Percentiles rank a stretch among this genome's conserved stretches.
Conservation (phyloP, 768 basidiomycete species). For the Leccinum rimulosum region DNA sequence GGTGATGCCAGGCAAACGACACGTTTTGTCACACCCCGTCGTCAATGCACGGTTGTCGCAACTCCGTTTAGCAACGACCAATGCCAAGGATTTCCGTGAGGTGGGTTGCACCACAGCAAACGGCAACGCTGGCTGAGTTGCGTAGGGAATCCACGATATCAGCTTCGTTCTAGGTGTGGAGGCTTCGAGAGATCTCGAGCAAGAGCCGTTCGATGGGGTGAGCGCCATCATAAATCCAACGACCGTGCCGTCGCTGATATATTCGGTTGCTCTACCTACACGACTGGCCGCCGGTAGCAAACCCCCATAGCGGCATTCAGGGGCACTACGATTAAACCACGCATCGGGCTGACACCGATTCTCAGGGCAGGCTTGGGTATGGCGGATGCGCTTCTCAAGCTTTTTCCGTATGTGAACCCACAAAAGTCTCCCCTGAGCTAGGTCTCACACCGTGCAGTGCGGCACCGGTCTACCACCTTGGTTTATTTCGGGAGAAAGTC, state of each 20-base stretch:
- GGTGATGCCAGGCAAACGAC: conserved; percentile 38
- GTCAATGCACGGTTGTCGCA: conserved; percentile 72
- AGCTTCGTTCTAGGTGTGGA: conserved; percentile 82
- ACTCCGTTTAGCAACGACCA: conserved; percentile 59
- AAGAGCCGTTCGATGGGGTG: conserved; percentile 64
- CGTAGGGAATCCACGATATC: conserved; percentile 70
- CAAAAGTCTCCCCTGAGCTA: background rate
- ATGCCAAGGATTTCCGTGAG: conserved; percentile 77
- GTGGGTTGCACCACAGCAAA: conserved; percentile 34
- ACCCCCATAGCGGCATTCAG: conserved; percentile 80
- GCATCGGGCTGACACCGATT: conserved; percentile 86
- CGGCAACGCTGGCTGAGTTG: conserved; percentile 2
- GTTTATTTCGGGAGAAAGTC: conserved; percentile 84
- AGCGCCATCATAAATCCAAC: conserved; percentile 22
- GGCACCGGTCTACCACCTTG: conserved; percentile 88
- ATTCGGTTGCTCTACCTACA: background rate
- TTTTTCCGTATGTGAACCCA: conserved; percentile 69
- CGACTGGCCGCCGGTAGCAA: conserved; percentile 41
- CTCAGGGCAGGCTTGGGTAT: conserved; percentile 92
- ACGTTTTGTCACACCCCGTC: conserved; percentile 67
- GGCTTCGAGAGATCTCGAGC: conserved; percentile 66
- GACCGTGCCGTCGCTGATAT: conserved; percentile 1
- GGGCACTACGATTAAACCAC: conserved; percentile 71
- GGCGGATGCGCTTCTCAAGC: conserved; percentile 80
- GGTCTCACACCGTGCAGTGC: conserved; percentile 37